Conservation (phyloP, 345 rosid species). For the Fremontodendron californicum region DNA sequence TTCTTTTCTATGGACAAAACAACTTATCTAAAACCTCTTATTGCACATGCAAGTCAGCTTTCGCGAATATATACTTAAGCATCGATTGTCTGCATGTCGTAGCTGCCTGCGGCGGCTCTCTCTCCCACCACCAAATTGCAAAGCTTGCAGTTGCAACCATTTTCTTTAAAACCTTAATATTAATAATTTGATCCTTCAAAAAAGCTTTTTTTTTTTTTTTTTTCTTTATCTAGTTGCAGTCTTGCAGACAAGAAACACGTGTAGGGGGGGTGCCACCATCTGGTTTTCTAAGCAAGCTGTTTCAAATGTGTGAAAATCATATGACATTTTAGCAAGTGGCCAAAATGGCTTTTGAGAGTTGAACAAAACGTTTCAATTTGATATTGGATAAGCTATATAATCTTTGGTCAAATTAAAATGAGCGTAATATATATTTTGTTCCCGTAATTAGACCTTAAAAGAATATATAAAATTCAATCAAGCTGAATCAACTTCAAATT, state of each 20-base stretch:
- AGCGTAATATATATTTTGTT: too few species aligned
- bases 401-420: background rate
- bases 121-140: background rate
- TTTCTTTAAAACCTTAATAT: too few species aligned
- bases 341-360: background rate
- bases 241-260: constrained; percentile 1
- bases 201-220: background rate
- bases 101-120: background rate
- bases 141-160: background rate
- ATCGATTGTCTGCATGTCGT: background rate
- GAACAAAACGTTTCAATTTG: background rate
- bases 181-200: background rate
- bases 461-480: too few species aligned
- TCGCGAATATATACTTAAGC: background rate
- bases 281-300: background rate
- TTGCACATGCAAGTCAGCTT: background rate
- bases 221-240: background rate
- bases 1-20: too few species aligned
- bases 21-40: background rate
- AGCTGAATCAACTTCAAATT: too few species aligned
- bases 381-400: background rate
- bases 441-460: too few species aligned
- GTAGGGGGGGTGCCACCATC: background rate
- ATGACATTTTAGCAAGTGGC: constrained; percentile 29
- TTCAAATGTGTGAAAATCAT: constrained; percentile 10